Conservation (phyloP, 1,284 basidiomycete species). For the Vanrija sp. region DNA sequence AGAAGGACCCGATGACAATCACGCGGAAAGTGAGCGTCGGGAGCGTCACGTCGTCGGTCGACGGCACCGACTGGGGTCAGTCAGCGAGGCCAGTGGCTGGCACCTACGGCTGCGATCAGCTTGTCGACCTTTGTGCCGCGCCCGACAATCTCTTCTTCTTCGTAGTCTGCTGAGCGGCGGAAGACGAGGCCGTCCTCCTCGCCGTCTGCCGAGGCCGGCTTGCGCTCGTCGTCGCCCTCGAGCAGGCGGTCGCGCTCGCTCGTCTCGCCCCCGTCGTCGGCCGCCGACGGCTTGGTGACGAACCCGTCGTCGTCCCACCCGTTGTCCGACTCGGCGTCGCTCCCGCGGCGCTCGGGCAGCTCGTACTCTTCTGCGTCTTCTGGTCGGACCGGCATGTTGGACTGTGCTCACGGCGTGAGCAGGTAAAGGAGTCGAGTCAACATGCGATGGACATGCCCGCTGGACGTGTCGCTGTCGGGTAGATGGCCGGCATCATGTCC, state of each 20-base stretch:
- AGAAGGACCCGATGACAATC: constrained; percentile 53
- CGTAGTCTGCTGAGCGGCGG: neutral
- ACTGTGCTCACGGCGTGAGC: neutral
- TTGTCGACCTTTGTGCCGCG: constrained; percentile 34
- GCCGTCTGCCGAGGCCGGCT: neutral
- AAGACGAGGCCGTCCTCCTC: constrained; percentile 3
- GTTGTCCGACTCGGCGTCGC: constrained; percentile 8
- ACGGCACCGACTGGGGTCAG: constrained; percentile 50
- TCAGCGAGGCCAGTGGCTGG: neutral
- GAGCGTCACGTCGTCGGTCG: constrained; percentile 54
- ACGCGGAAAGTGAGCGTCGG: constrained; percentile 55
- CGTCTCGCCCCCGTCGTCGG: constrained; percentile 4
- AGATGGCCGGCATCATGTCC: too few species aligned
- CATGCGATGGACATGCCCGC: too few species aligned
- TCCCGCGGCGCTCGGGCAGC: constrained; percentile 18
- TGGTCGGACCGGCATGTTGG: constrained; percentile 14
- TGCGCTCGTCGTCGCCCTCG: constrained; percentile 1
- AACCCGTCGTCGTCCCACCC: constrained; percentile 8
- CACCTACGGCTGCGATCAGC: constrained; percentile 35
- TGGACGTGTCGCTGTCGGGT: too few species aligned
- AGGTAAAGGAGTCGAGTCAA: too few species aligned
- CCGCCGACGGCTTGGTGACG: constrained; percentile 3
- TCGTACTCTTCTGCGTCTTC: constrained; percentile 43
- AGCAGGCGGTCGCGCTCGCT: constrained; percentile 7
- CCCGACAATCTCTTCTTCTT: constrained; percentile 7